phyloP scores from a whole-genome alignment of 1,284 basidiomycete genomes.

The Pascua sp. region DNA sequence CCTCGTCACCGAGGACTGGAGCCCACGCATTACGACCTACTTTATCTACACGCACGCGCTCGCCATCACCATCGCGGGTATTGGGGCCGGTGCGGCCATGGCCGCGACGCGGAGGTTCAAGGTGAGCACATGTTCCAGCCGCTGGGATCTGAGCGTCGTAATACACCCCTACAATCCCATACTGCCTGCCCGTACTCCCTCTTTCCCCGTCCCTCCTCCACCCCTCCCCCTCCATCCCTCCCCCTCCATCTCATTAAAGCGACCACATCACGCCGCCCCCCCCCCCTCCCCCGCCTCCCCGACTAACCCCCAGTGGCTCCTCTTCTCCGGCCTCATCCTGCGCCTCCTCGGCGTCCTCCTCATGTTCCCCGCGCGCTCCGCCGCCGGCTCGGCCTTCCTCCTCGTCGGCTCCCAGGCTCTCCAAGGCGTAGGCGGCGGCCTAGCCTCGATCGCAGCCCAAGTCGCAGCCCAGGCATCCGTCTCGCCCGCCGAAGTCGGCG shows the following conservation, averaged over 20 bases:
- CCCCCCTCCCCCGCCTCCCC: too few species aligned
- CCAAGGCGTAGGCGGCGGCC: constrained; percentile 55
- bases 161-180: too few species aligned
- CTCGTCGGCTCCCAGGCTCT: constrained; percentile 58
- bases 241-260: too few species aligned
- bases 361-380: constrained; percentile 68
- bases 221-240: too few species aligned
- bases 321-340: constrained; percentile 64
- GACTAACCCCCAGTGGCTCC: constrained; percentile 38
- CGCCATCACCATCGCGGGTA: constrained; percentile 50
- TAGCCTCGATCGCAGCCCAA: constrained; percentile 65
- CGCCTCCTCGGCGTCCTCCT: constrained; percentile 67
- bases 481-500: constrained; percentile 70
- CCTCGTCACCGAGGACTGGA: constrained; percentile 43
- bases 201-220: too few species aligned
- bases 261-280: too few species aligned
- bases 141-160: too few species aligned
- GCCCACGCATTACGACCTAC: constrained; percentile 37
- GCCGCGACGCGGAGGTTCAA: constrained; percentile 52
- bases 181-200: too few species aligned
- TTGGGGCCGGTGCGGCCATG: constrained; percentile 51
- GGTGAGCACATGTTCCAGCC: constrained; percentile 19
- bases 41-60: constrained; percentile 44
- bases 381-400: constrained; percentile 50
- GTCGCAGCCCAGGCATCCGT: constrained; percentile 67